Percentiles rank a stretch among this genome's conserved stretches.
Conservation (phyloP, 2,329 filamentous ascomycete genomes). For the Purpureocillium lavendulum region DNA sequence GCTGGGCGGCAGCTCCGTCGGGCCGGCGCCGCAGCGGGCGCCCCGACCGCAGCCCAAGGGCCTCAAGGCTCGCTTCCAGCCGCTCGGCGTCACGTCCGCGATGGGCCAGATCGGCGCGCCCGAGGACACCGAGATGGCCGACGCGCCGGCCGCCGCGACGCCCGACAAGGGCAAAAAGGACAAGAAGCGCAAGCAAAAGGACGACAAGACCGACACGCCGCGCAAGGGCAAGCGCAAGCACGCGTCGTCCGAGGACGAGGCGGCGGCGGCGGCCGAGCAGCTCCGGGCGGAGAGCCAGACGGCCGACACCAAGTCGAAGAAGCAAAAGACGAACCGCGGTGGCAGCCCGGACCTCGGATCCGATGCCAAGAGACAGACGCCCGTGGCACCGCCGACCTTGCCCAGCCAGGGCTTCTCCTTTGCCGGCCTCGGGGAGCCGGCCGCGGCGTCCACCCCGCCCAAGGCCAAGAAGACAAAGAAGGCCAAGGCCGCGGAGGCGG, state of each 20-base stretch:
- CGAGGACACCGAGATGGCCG: slow-evolving; percentile 36
- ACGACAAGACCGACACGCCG: slow-evolving; percentile 9
- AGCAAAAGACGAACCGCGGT: slow-evolving; percentile 24
- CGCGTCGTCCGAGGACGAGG: slow-evolving; percentile 27
- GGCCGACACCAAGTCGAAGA: slow-evolving; percentile 32
- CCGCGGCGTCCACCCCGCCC: slow-evolving; percentile 14
- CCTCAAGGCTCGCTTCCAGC: slow-evolving; percentile 58
- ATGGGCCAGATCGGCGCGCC: slow-evolving; percentile 30
- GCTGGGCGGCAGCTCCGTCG: slow-evolving; percentile 33
- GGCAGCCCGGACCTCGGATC: slow-evolving; percentile 26
- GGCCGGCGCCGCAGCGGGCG: slow-evolving; percentile 38
- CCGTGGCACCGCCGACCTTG: slow-evolving; percentile 21
- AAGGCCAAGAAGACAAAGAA: slow-evolving; percentile 16
- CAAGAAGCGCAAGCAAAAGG: slow-evolving; percentile 11
- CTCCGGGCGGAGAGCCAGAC: slow-evolving; percentile 23
- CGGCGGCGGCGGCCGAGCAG: slow-evolving; percentile 24
- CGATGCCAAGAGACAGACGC: slow-evolving; percentile 23
- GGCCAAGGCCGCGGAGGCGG: slow-evolving; percentile 19
- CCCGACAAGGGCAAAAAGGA: slow-evolving; percentile 22
- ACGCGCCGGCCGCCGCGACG: slow-evolving; percentile 20
- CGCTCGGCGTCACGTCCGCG: slow-evolving; percentile 45
- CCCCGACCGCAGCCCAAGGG: slow-evolving; percentile 59
- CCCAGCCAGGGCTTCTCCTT: slow-evolving; percentile 13
- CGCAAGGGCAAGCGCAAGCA: slow-evolving; percentile 30
- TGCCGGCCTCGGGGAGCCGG: slow-evolving; percentile 4